Base-by-base conservation (phyloP, 306 rosid species). In the Luffa acutangula region DNA sequence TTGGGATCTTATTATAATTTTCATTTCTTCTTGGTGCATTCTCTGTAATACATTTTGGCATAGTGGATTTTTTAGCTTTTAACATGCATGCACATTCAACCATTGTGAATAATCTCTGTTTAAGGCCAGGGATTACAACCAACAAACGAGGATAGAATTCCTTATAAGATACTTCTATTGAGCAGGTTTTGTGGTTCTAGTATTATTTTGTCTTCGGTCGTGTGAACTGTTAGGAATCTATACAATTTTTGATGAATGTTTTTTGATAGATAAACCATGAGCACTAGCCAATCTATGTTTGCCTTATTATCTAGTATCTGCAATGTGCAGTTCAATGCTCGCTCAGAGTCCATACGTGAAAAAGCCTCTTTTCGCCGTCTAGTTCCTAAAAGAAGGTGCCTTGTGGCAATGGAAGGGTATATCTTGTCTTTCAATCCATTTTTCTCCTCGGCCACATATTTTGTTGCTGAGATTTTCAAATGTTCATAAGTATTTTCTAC, bases 321-420 rank as follows among this genome's bases (percentile, higher is more conserved):
- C 62, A 42, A 33, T 39, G 80, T 83, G 81, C 88, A 93, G 98
- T 93, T 93, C 85, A 93, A 93, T 86, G 97, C 97, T 83, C 87
- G 97, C 15, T 87, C 93, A 67, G 97, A 91, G 80, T 91, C 97
- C 53, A 80, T 93, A 6, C 76, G 79, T 82, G 95, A 90, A 72
- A 91, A 87, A 81, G 89, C 97, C 63, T 91, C 98, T 69, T 91
- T 93, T 84, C 90, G 91, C 9, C 93, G 95, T 36, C 82, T 91
- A 54, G 70, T 89, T 84, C 95, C 98, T 63, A 91, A 89, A 88
- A 89, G 64, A 85, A 85, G 95, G 83, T 91, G 98, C 85, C 91
- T 91, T 72, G 91, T 93, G 79, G 91, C 90, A 58, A 88, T 90
- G 36, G 93, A 89, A 82, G 97, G 98, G 97, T 91, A 87, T 80